Base-by-base conservation (phyloP, 1,284 basidiomycete species). In the Ceratobasidium sp. region DNA sequence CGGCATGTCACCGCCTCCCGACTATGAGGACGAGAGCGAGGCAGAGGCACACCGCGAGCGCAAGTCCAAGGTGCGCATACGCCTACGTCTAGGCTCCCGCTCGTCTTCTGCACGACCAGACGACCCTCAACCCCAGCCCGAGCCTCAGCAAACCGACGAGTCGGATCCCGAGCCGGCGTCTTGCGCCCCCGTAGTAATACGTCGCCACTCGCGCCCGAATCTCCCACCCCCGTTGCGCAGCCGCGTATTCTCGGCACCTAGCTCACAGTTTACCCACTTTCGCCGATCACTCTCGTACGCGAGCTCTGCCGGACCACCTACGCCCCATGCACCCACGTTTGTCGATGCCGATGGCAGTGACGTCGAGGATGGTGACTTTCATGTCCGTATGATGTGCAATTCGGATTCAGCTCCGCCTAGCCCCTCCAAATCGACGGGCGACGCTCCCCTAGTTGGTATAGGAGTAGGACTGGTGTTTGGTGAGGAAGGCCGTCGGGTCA, bases 311-410 rank as follows among this genome's bases (percentile, higher is more conserved):
- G 59, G 59, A 6, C 48, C 71, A 18, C 35, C 60, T 4, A 74
- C 71, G 33, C 71, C 71, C 12, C 60, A 62, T 23, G 35, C 69
- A n/a, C 77, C 30, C 20, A 71, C 41, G 14, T 50, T 89, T 87
- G 55, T 70, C 12, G 83, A 84, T 0, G 79, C 78, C 5, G 80
- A 80, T 23, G 77, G 81, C 12, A 81, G 82, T 30, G 83, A 82
- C n/a, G 80, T 81, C 23, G 81, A 82, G 18, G 81, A 83, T 46
- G 79, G 77, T 6, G 78, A 81, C 46, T 74, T 74, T 59, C 71
- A 74, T 23, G 71, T 74, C 8, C 71, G 60, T 16, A 74, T 74
- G 71, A 74, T 74, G 71, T 52, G 71, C 44, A 74, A 74, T 23
- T 54, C 60, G 14, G 71, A 74, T 30, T 65, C 57, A 16, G 60